Conservation (phyloP, 306 rosid species). For the Pterocarpus santalinus region DNA sequence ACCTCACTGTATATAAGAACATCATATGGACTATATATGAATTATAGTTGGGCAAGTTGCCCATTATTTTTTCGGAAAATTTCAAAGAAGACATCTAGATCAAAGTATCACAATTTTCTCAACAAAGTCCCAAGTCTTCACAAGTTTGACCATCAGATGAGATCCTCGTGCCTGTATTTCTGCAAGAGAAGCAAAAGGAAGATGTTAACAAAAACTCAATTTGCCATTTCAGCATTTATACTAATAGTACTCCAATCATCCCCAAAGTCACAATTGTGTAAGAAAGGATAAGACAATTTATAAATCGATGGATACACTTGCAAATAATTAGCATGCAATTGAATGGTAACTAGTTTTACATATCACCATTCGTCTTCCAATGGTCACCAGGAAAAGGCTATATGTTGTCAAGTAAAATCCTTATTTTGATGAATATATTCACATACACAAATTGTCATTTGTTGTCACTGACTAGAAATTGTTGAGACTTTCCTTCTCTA, state of each 20-base stretch:
- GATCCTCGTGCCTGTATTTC: slow-evolving; percentile 47
- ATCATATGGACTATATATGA: slow-evolving; percentile 44
- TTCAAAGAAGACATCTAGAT: slow-evolving; percentile 41
- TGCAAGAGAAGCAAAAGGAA: slow-evolving; percentile 57
- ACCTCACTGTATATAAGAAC: slow-evolving; percentile 42
- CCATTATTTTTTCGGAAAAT: slow-evolving; percentile 55
- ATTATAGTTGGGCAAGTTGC: slow-evolving; percentile 52
- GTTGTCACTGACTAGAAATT: neutral
- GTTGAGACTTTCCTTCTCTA: neutral
- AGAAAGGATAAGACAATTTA: neutral
- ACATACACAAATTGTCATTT: neutral
- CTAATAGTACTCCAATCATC: neutral
- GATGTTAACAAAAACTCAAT: slow-evolving; percentile 39
- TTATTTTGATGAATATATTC: neutral
- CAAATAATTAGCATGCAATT: neutral
- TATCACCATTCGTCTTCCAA: too few relatives aligned
- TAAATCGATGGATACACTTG: neutral
- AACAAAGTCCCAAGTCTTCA: slow-evolving; percentile 54
- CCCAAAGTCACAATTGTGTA: slow-evolving; percentile 4
- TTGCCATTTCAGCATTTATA: neutral
- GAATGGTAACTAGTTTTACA: neutral
- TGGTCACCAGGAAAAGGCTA: neutral
- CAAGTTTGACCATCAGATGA: slow-evolving; percentile 50
- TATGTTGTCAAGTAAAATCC: neutral
- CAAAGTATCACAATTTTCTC: slow-evolving; percentile 46